Conservation (phyloP, 2,329 filamentous ascomycete genomes). For the Sporothrix sp. region DNA sequence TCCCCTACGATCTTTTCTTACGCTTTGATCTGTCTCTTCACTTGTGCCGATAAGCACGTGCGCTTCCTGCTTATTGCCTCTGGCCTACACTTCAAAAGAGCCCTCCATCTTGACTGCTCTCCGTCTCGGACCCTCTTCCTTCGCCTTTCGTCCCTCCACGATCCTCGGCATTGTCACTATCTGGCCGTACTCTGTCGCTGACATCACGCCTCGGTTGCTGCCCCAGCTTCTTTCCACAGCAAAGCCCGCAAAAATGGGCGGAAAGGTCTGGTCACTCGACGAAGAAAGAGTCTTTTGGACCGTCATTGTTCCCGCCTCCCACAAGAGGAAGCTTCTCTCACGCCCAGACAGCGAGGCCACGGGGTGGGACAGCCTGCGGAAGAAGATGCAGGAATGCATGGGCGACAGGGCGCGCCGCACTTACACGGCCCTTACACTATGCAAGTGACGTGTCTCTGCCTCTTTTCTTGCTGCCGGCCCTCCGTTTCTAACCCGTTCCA, state of each 20-base stretch:
- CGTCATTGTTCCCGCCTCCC: conserved; percentile 22
- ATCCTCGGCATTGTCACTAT: too few relatives aligned
- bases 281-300: conserved; percentile 44
- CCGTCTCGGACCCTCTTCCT: too few relatives aligned
- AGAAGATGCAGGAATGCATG: conserved; percentile 18
- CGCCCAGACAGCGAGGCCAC: conserved; percentile 10
- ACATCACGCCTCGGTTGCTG: too few relatives aligned
- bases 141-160: too few relatives aligned
- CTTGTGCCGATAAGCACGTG: too few relatives aligned
- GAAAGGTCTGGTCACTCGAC: conserved; percentile 37
- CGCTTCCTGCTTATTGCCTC: too few relatives aligned
- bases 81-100: too few relatives aligned
- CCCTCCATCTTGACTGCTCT: too few relatives aligned
- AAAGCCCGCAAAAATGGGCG: conserved; percentile 38
- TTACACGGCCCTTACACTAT: conserved; percentile 23
- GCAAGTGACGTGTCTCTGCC: too few relatives aligned
- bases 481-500: conserved; percentile 9
- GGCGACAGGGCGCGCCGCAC: conserved; percentile 17
- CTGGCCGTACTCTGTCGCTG: too few relatives aligned
- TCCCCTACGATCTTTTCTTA: background rate
- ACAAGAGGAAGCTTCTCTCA: conserved; percentile 19
- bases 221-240: background rate
- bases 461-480: background rate
- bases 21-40: background rate
- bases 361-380: conserved; percentile 19